Evolutionary conservation across 768 basidiomycete species (phyloP), one percentile per base, ranked within the genome.

Genomic region (Filobasidium wieringae): DNA sequence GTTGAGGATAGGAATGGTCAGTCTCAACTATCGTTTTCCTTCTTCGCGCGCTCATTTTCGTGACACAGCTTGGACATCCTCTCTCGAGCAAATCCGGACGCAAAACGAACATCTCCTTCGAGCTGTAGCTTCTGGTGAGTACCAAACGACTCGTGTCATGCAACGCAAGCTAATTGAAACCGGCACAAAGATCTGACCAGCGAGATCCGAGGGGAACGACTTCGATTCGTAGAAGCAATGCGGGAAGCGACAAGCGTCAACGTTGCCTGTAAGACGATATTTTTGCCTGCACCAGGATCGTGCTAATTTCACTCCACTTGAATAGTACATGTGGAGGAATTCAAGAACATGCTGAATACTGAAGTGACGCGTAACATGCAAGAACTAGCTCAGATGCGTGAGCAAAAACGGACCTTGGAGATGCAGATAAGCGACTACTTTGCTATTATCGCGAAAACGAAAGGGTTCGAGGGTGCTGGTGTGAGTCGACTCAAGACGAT

Each of bases 181-280:
- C 37, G 31, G 30, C n/a, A n/a, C 27, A 17, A 64, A 87, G 88
- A 88, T 68, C 79, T 92, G 22, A 84, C 84, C 2, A 79, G 80
- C 56, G 89, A 91, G 64, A 90, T 92, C 53, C 83, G 84, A 53
- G 88, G 89, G 0, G 88, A 91, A 73, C 75, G 88, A 47, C 74
- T 91, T 54, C 78, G 86, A 6, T 91, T 92, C 65, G 86, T 91
- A 5, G 89, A 92, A 66, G 88, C 89, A n/a, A 92, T 91, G 88
- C 87, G 87, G 69, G 86, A 89, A 64, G 89, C 88, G 0, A 92
- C 89, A 0, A 81, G 82, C 1, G 86, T 92, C 64, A 90, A 91
- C 62, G 39, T 53, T 64, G 1, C 63, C 62, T 27, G 55, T 19
- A 37, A 33, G 64, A 14, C 27, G 33, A 4, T 17, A n/a, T 7